These are phyloP conservation scores for Fraxinus ornus DNA, from an alignment of 305 asterid genomes.

Conservation along the genomic window DNA sequence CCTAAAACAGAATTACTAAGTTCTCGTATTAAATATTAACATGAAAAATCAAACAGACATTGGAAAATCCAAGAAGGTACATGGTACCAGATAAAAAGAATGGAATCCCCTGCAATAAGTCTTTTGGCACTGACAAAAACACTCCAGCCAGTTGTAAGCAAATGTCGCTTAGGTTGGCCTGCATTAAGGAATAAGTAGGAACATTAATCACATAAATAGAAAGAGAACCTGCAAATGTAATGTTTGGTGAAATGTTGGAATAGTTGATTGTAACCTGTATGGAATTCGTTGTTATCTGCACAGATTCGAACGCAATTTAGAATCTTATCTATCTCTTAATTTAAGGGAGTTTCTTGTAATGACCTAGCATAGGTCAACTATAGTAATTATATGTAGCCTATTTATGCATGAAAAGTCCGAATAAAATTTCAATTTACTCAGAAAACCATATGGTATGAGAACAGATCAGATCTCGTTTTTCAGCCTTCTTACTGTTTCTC, in stretches of 20 bases:
- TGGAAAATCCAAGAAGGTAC: conserved; percentile 11
- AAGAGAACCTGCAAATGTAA: background rate
- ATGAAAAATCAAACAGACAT: background rate
- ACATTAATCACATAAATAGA: background rate
- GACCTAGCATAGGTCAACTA: background rate
- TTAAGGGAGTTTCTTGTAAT: background rate
- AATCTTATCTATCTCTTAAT: background rate
- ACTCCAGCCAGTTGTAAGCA: conserved; percentile 98
- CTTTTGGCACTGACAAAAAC: conserved; percentile 95
- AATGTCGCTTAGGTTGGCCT: conserved; percentile 98
- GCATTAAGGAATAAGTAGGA: conserved; percentile 25
- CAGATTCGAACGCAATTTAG: background rate
- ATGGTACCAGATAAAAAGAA: conserved; percentile 83
- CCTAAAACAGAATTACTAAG: conserved; percentile 41
- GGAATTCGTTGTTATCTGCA: background rate
- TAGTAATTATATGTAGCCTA: background rate
- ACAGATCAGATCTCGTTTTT: background rate
- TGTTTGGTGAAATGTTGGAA: background rate
- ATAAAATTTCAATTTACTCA: background rate
- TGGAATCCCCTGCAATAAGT: conserved; percentile 94
- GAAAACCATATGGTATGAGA: background rate
- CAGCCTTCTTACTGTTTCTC: background rate
- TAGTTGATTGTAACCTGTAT: background rate
- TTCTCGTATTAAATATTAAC: background rate
- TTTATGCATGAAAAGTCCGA: background rate